A percentile compares a stretch with the other conserved stretches of the same genome.
These are phyloP conservation scores for Croton setiger DNA, from an alignment of 441 rosid species.

Conservation along the genomic window DNA sequence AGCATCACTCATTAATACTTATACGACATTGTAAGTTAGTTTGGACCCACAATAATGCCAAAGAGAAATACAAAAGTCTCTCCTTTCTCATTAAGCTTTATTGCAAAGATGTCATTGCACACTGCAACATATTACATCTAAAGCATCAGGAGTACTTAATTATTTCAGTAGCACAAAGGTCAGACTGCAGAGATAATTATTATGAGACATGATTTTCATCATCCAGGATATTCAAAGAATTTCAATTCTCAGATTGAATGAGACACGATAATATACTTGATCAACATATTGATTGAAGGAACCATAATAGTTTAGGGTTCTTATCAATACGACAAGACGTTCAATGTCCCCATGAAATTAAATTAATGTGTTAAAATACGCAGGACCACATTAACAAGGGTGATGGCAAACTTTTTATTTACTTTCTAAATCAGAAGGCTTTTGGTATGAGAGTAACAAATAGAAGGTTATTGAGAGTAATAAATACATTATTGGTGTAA, in stretches of 20 bases:
- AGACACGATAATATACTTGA: neutral
- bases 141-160: neutral
- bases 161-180: neutral
- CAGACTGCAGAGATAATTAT: neutral
- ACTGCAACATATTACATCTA: neutral
- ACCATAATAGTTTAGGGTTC: neutral
- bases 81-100: neutral
- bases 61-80: neutral
- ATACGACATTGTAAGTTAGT: neutral
- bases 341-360: neutral
- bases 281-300: neutral
- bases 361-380: too few relatives aligned
- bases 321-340: neutral
- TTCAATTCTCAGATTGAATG: neutral
- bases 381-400: neutral
- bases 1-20: too few relatives aligned
- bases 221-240: neutral
- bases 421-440: neutral
- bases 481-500: too few relatives aligned
- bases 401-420: neutral
- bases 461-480: too few relatives aligned
- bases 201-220: neutral
- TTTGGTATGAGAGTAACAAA: too few relatives aligned
- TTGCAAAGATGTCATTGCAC: neutral
- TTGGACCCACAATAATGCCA: neutral